Base-by-base conservation (phyloP, 2,329 filamentous ascomycete genomes). In the Colletotrichum abscissum region DNA sequence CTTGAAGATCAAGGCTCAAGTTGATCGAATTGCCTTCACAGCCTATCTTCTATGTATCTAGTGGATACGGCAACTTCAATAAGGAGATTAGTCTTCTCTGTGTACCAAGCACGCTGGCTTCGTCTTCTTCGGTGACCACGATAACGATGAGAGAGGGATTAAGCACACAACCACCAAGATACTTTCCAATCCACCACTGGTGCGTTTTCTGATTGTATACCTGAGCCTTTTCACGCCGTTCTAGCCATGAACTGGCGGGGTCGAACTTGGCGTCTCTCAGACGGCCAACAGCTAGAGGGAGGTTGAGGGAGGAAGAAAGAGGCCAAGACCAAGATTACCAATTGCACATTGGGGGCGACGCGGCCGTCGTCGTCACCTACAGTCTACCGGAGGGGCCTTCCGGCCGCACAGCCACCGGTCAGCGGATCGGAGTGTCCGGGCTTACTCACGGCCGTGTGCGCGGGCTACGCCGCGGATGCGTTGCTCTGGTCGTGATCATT, bases 161-260 rank as follows among this genome's bases (percentile, higher is more conserved):
- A 16, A 9, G 4, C 35, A 5, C 1, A 16, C 35, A 7, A 28
- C 28, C 28, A 28, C 28, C 2, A 28, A 28, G 28, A 7, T 28
- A 7, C 28, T 28, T 28, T 2, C 28, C 28, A 28, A 28, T 26
- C 4, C 28, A 12, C 74, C 0, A 88, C 86, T 66, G 84, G 85
- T 7, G 83, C 85, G 0, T 35, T 67, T 52, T 0, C 70, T 88
- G 3, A 84, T 73, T 1, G 73, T 88, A 4, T 88, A 86, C 58
- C 83, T 85, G 8, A 88, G 85, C 59, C 84, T 85, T 5, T 85
- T 81, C 65, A 88, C 85, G 0, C 86, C 85, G 3, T 80, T 81
- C 67, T 88, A 85, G 0, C 85, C 86, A 3, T 80, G 80, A 0
- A 69, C 80, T 3, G 78, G 79, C 5, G 75, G 76, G n/a, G 85